phyloP scores from a whole-genome alignment of 2,329 filamentous ascomycete genomes.

The Fusarium irregulare region DNA sequence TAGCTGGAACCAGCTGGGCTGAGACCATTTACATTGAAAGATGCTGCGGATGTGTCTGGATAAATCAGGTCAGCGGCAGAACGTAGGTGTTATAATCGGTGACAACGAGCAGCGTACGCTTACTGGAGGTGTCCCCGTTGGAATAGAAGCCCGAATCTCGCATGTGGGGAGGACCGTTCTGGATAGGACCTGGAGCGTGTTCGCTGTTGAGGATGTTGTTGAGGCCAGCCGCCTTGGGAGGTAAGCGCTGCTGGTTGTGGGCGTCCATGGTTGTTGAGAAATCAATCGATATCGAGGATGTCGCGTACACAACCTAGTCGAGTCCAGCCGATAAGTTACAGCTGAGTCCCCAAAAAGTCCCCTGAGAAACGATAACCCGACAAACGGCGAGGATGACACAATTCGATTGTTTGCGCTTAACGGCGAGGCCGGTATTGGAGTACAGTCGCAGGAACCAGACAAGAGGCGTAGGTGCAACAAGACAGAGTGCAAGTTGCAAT shows the following conservation, averaged over 20 bases:
- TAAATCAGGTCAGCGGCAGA: constrained; percentile 31
- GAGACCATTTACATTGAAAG: constrained; percentile 53
- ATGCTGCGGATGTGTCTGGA: constrained; percentile 55
- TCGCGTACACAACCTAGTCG: constrained; percentile 21
- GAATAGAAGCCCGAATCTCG: constrained; percentile 59
- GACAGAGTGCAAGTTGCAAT: constrained; percentile 3
- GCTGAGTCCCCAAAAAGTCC: constrained; percentile 5
- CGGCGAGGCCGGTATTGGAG: constrained; percentile 8
- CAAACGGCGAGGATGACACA: not conserved
- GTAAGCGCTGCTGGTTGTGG: constrained; percentile 44
- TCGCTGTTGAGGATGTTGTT: constrained; percentile 56
- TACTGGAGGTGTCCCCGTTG: constrained; percentile 57
- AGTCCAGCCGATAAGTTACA: constrained; percentile 14
- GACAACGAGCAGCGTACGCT: constrained; percentile 51
- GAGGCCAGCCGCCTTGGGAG: constrained; percentile 52
- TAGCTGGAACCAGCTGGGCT: constrained; percentile 60
- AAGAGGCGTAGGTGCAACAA: constrained; percentile 19
- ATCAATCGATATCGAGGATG: constrained; percentile 19
- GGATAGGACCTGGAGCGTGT: constrained; percentile 40
- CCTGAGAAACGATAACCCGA: constrained; percentile 12
- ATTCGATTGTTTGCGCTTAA: constrained; percentile 12
- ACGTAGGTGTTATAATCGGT: constrained; percentile 20
- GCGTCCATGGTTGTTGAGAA: constrained; percentile 44
- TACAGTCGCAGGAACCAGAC: constrained; percentile 12
- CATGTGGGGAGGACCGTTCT: constrained; percentile 49